phyloP scores from a whole-genome alignment of 805 yeast genomes.

The Grigorovia transvaalensis region DNA sequence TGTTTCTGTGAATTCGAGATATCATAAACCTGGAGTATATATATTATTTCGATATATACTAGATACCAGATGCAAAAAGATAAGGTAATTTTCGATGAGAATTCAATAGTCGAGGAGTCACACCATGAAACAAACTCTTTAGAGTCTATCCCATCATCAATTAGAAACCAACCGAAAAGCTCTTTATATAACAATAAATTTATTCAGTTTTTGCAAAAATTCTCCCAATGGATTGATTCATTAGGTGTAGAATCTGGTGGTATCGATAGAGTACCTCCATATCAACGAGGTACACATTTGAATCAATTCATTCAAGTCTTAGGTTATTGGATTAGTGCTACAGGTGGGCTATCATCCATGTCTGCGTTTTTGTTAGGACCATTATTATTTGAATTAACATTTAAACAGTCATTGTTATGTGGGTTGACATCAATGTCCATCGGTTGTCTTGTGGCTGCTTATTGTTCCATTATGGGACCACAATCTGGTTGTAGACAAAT shows the following conservation, averaged over 20 bases:
- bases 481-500: conserved; percentile 82
- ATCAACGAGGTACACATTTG: conserved; percentile 43
- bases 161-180: no score
- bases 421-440: conserved; percentile 55
- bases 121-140: not conserved
- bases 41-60: no score
- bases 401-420: conserved; percentile 48
- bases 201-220: conserved; percentile 2
- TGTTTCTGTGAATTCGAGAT: no score
- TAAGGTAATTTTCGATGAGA: not conserved
- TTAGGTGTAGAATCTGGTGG: conserved; percentile 70
- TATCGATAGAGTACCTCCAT: conserved; percentile 61
- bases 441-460: conserved; percentile 73
- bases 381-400: conserved; percentile 55
- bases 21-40: no score
- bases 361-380: conserved; percentile 75
- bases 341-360: conserved; percentile 86
- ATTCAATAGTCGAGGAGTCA: not conserved
- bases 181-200: not conserved
- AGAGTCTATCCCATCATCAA: no score
- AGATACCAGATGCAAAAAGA: not conserved
- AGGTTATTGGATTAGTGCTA: conserved; percentile 77
- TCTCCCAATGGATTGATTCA: conserved; percentile 41
- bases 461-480: conserved; percentile 82
- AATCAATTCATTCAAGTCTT: conserved; percentile 38